These are phyloP conservation scores for Cruciata laevipes DNA, from an alignment of 257 asterid genomes.

Conservation along the genomic window DNA sequence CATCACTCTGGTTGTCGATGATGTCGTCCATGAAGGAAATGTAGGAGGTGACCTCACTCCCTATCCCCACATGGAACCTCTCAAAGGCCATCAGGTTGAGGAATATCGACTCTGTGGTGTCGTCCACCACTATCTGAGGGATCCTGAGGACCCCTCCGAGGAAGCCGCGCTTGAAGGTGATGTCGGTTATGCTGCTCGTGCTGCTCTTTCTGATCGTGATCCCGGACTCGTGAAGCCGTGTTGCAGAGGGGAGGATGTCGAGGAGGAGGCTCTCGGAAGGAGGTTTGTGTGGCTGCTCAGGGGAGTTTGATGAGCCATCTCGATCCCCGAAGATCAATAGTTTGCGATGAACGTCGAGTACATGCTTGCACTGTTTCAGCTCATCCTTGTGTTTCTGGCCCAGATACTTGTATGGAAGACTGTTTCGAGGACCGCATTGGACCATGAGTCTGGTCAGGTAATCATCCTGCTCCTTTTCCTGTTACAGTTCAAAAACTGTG, in stretches of 20 bases:
- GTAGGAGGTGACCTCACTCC: slow-evolving; percentile 47
- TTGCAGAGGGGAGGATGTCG: slow-evolving; percentile 43
- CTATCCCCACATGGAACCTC: slow-evolving; percentile 42
- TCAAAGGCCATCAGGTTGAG: slow-evolving; percentile 53
- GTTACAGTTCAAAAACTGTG: neutral
- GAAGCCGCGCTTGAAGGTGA: slow-evolving; percentile 21
- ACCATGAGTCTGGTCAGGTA: neutral
- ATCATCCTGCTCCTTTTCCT: neutral
- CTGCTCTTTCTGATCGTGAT: slow-evolving; percentile 29
- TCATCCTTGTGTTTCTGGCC: neutral
- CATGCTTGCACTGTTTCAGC: slow-evolving; percentile 23
- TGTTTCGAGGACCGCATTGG: neutral
- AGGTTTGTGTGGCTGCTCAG: neutral
- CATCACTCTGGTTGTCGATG: slow-evolving; percentile 38
- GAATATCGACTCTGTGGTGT: slow-evolving; percentile 32
- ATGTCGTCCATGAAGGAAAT: slow-evolving; percentile 49
- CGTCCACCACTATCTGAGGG: slow-evolving; percentile 42
- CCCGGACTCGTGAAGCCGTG: slow-evolving; percentile 53
- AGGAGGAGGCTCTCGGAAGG: neutral
- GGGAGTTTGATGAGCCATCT: neutral
- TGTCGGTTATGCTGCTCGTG: slow-evolving; percentile 34
- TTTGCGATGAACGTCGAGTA: slow-evolving; percentile 29
- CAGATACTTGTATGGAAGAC: neutral
- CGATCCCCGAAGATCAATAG: neutral
- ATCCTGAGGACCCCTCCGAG: slow-evolving; percentile 33